Evolutionary conservation across 352 stramenopile genomes (phyloP), one percentile per base, ranked within the genome.

Genomic region (Pythium periplocum): DNA sequence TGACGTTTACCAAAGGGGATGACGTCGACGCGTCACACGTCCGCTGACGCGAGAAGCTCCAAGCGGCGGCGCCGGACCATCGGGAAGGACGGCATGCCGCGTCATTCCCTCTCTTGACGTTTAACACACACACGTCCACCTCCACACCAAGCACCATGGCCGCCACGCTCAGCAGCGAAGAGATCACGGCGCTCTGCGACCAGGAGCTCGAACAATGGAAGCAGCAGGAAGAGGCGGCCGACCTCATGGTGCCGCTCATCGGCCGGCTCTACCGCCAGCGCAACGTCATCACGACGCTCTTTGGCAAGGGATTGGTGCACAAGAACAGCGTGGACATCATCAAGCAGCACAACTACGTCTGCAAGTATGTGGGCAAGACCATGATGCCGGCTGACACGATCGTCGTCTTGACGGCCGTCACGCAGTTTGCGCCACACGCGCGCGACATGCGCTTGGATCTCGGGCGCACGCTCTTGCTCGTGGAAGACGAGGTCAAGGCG

Each of bases 301-400:
- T 92, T 54, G 78, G 75, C 75, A 91, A 91, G 55, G 79, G 79
- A 1, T 75, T 90, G 55, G 80, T 91, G 41, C 83, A 92, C 71
- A 89, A 91, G 61, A 90, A 88, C 70, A 86, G 74, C 60, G 85
- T 91, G 46, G 83, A 94, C 34, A 64, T 91, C 65, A 88, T 92
- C 54, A 86, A 86, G 62, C 65, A 82, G 47, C 83, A 94, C 69
- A 78, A 74, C 54, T 94, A 78, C 49, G 83, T 90, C 17, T 90
- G 78, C 71, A 88, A 91, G 69, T 90, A 94, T 65, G 75, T 92
- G 51, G 81, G 82, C 58, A 86, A 87, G 64, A 54, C 63, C 53
- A 87, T 94, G 68, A 68, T 73, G 32, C 72, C 82, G n/a, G 72
- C 61, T 31, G 82, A 91, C 59, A 89, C 83, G 59, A 66, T 90